These are phyloP conservation scores for Acer yangbiense DNA, from an alignment of 345 rosid species.

Conservation along the genomic window DNA sequence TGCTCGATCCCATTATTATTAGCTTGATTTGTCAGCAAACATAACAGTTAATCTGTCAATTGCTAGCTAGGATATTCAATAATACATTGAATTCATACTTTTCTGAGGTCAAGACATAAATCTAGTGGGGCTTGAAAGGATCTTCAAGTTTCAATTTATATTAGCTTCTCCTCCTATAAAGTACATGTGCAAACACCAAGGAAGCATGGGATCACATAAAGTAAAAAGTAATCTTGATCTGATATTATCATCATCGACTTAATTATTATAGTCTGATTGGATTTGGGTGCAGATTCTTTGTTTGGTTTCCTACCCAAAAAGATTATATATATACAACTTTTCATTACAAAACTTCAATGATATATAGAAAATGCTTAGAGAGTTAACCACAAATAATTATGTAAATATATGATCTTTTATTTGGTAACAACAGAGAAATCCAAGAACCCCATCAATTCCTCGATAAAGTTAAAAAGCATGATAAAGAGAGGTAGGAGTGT, in stretches of 20 bases:
- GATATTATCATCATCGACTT: conserved; percentile 1
- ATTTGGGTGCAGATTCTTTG: neutral
- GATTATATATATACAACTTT: no score
- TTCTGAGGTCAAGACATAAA: conserved; percentile 43
- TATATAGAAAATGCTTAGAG: neutral
- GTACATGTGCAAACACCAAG: conserved; percentile 27
- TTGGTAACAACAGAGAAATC: conserved; percentile 46
- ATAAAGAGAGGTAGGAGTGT: conserved; percentile 38
- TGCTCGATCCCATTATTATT: conserved; percentile 17
- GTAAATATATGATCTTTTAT: conserved; percentile 27
- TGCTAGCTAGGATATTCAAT: conserved; percentile 32
- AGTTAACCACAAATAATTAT: conserved; percentile 3
- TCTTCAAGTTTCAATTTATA: conserved; percentile 33
- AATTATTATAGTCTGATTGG: conserved; percentile 19
- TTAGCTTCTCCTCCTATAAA: conserved; percentile 41
- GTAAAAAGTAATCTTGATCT: conserved; percentile 11
- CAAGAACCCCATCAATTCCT: conserved; percentile 39
- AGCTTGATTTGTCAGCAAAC: conserved; percentile 53
- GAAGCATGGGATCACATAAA: conserved; percentile 18
- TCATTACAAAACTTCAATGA: no score
- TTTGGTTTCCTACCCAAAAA: neutral
- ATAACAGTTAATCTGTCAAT: conserved; percentile 38
- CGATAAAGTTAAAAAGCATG: conserved; percentile 37
- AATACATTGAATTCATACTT: conserved; percentile 48
- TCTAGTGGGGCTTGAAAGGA: conserved; percentile 47